Conservation (phyloP, 2,329 filamentous ascomycete genomes). For the Aspergillus oerlinghausenensis region DNA sequence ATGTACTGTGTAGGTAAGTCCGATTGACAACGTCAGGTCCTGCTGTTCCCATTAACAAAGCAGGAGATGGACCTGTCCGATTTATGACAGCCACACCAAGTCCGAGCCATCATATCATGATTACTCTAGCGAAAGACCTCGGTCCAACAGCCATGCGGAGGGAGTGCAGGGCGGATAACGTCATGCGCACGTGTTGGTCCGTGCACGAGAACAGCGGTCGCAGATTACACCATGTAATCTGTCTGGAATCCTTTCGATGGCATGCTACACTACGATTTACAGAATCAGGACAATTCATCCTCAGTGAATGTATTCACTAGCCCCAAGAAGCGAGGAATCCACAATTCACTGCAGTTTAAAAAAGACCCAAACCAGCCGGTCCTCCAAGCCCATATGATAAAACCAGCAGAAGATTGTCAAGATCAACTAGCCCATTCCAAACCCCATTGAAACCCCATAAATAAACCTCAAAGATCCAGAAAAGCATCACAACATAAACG, state of each 20-base stretch:
- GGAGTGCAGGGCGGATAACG: constrained; percentile 2
- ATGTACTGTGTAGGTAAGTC: neutral
- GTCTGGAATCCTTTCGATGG: neutral
- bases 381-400: constrained; percentile 1
- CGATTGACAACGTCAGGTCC: neutral
- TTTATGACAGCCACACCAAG: neutral
- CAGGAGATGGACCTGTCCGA: neutral
- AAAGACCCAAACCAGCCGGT: constrained; percentile 2
- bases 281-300: neutral
- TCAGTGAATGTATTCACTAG: neutral
- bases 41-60: neutral
- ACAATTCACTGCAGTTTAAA: constrained; percentile 3
- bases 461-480: constrained; percentile 5
- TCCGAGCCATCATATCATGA: neutral
- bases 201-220: constrained; percentile 5
- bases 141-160: neutral
- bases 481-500: constrained; percentile 19
- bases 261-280: neutral
- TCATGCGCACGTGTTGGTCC: constrained; percentile 7
- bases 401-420: constrained; percentile 8
- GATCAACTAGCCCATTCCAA: constrained; percentile 1
- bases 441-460: constrained; percentile 10
- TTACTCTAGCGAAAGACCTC: constrained; percentile 1
- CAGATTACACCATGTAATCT: constrained; percentile 6
- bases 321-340: neutral